These are phyloP conservation scores for Pseudogymnoascus sp. DNA, from an alignment of 2,329 filamentous ascomycete genomes.

Conservation along the genomic window DNA sequence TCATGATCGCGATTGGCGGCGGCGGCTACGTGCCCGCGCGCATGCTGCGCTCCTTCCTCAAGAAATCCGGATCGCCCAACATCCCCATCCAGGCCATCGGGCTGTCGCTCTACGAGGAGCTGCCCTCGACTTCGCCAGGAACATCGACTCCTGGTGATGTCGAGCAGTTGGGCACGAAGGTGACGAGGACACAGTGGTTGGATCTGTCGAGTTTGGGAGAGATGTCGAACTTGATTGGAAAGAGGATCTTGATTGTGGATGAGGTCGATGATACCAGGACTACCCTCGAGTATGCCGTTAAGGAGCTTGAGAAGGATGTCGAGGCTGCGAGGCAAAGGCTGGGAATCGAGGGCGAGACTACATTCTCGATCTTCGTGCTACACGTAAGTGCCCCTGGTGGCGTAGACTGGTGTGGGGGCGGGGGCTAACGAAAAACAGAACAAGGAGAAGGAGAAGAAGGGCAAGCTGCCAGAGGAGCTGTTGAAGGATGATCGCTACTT, in stretches of 20 bases:
- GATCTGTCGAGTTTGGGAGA: constrained; percentile 74
- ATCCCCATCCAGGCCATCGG: constrained; percentile 99
- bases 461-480: constrained; percentile 69
- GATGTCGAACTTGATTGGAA: constrained; percentile 83
- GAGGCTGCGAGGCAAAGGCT: constrained; percentile 66
- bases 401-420: not conserved
- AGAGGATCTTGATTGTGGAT: constrained; percentile 86
- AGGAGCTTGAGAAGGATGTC: constrained; percentile 91
- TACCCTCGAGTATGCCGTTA: constrained; percentile 87
- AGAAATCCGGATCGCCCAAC: constrained; percentile 76
- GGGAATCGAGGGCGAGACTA: constrained; percentile 58
- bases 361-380: constrained; percentile 91
- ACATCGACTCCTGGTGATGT: constrained; percentile 32
- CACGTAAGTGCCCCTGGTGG: constrained; percentile 47
- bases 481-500: constrained; percentile 64
- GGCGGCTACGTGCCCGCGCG: constrained; percentile 95
- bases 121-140: constrained; percentile 42
- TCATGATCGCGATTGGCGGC: constrained; percentile 97
- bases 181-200: constrained; percentile 97
- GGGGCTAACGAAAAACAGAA: constrained; percentile 47
- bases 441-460: constrained; percentile 97
- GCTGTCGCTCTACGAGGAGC: constrained; percentile 88
- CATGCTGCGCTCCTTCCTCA: constrained; percentile 96
- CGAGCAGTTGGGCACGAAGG: constrained; percentile 82
- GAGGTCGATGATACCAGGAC: constrained; percentile 95